Percentiles rank a stretch among this genome's conserved stretches.
Conservation (phyloP, 1,139 yeast genomes). For the Kodamaea sp. region DNA sequence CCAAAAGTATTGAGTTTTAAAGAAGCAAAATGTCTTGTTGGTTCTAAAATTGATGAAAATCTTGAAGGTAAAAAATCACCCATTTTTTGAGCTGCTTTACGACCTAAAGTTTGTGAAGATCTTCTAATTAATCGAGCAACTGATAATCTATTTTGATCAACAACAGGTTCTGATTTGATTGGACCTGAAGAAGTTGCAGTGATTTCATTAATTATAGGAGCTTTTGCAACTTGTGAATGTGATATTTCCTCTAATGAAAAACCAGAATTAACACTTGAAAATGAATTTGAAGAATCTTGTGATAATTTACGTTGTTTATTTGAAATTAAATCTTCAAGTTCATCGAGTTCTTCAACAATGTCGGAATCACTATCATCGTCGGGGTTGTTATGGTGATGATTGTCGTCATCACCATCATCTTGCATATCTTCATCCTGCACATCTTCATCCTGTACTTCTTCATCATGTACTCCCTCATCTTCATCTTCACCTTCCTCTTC, state of each 20-base stretch:
- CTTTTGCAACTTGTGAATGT: conserved; percentile 8
- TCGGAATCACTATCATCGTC: conserved; percentile 31
- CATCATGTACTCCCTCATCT: conserved; percentile 23
- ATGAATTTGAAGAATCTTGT: conserved; percentile 40
- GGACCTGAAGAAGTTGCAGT: conserved; percentile 4
- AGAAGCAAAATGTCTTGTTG: conserved; percentile 91
- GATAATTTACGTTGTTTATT: conserved; percentile 38
- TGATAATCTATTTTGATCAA: conserved; percentile 65
- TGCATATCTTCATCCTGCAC: conserved; percentile 35
- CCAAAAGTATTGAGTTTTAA: conserved; percentile 69
- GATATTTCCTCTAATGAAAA: conserved; percentile 11
- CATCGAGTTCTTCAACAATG: conserved; percentile 24
- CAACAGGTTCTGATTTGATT: conserved; percentile 53
- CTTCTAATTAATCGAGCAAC: conserved; percentile 66
- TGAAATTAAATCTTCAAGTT: conserved; percentile 22
- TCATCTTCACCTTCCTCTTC: conserved; percentile 31
- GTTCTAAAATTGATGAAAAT: conserved; percentile 83
- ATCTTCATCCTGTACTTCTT: conserved; percentile 15
- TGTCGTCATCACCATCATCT: conserved; percentile 25
- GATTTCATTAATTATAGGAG: conserved; percentile 26
- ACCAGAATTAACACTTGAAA: conserved; percentile 34
- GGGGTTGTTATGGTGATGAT: no score
- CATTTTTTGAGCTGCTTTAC: conserved; percentile 84
- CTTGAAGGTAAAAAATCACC: conserved; percentile 84
- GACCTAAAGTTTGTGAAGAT: conserved; percentile 54